Evolutionary conservation across 148 eudicot genomes (phyloP).

Genomic region (Rhododendron henanense): DNA sequence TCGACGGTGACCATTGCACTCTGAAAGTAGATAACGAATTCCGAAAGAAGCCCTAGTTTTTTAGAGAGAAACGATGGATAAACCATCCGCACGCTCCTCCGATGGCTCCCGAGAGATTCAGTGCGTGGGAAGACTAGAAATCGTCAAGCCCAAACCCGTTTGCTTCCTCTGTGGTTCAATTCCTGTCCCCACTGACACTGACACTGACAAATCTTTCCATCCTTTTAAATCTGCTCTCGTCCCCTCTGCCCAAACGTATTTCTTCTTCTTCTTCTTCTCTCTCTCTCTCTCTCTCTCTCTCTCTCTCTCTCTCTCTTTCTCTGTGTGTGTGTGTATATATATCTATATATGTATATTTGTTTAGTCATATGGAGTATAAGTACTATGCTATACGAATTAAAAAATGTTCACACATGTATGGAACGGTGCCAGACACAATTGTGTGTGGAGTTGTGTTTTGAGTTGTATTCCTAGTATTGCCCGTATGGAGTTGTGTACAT

Average conservation of each 20-base stretch:
- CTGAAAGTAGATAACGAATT: not conserved
- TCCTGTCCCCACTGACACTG: slow-evolving; percentile 83
- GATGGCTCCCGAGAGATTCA: slow-evolving; percentile 42
- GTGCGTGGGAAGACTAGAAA: slow-evolving; percentile 73
- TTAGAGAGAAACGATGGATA: slow-evolving; percentile 32
- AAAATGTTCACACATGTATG: too few species aligned
- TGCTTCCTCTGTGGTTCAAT: slow-evolving; percentile 89
- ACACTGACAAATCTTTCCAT: slow-evolving; percentile 41
- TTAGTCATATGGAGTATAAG: not conserved
- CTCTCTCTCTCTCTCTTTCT: not conserved
- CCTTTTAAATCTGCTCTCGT: slow-evolving; percentile 58
- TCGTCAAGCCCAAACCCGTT: slow-evolving; percentile 67
- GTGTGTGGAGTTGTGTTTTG: too few species aligned
- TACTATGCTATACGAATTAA: not conserved
- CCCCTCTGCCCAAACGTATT: slow-evolving; percentile 68
- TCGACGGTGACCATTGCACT: not conserved
- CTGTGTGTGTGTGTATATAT: not conserved
- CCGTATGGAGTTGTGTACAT: not conserved
- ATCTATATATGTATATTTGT: not conserved
- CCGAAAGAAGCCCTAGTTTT: slow-evolving; percentile 3
- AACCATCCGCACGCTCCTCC: slow-evolving; percentile 18
- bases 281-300: slow-evolving; percentile 8
- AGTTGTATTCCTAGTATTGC: not conserved
- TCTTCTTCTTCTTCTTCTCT: not conserved
- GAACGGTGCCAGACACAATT: too few species aligned